Base-by-base conservation (phyloP, 495 filamentous ascomycete genomes). In the Penicillium odoratum region DNA sequence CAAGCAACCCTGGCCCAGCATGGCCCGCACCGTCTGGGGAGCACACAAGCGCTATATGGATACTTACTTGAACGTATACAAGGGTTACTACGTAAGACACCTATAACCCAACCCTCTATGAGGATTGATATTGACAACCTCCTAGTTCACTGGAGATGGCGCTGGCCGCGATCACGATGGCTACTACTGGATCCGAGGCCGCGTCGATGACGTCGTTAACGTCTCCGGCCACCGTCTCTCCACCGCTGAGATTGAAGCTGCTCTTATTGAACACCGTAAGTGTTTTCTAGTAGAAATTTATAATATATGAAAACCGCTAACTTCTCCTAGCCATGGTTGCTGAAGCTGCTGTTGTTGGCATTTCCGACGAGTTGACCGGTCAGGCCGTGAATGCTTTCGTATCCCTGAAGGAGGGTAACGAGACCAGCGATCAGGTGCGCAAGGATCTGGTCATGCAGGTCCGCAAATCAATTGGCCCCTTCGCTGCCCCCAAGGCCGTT, bases 111-210 rank as follows among this genome's bases (percentile, higher is more conserved):
- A 21, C 1, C 31, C n/a, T 4, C 18, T 25, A 15, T 10, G 3
- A 40, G 15, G 21, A 7, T n/a, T 5, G 13, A 40, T 8, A 28
- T 61, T 83, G 57, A 85, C 66, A 4, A 16, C 18, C 21, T 15
- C 46, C 5, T 65, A 96, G 91, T 98, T 98, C 83, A 99, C 95
- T 26, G 94, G 94, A 60, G 94, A 99, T 72, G 95, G 95, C 64
- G 94, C 95, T 56, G 95, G 90, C 60, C 89, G 95, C 66, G 94
- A 99, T 72, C 91, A 97, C 75, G 95, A 99, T 62, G 94, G 94
- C 51, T 98, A 98, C 80, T 98, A 98, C 84, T 98, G 95, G 95
- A 98, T 99, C 74, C 92, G 95, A 56, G 95, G 94, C 48, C 91
- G 94, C 77, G 94, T 98, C 30, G 94, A 99, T 69, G 94, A 99